A percentile compares a stretch with the other conserved stretches of the same genome.
phyloP scores from a whole-genome alignment of 305 asterid species.

The Plantago rigida region DNA sequence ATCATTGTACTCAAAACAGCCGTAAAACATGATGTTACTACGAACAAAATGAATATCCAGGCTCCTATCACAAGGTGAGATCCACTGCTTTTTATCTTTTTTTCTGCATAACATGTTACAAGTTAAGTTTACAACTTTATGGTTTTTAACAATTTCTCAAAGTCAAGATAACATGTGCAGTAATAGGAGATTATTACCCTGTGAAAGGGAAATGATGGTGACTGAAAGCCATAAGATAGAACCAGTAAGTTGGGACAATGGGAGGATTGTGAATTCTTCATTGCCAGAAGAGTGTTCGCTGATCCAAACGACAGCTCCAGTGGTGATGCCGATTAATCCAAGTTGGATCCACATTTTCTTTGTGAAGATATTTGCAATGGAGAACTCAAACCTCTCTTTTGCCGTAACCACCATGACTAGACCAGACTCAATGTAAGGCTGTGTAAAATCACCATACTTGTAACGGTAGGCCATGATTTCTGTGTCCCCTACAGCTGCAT shows the following conservation, averaged over 20 bases:
- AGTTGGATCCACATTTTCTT: constrained; percentile 45
- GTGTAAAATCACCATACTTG: constrained; percentile 42
- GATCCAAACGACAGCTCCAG: constrained; percentile 43
- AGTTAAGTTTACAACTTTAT: no score
- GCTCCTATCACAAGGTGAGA: constrained; percentile 47
- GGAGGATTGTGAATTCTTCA: constrained; percentile 30
- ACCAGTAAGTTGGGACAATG: constrained; percentile 29
- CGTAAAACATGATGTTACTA: constrained; percentile 49
- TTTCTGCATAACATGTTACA: constrained; percentile 34
- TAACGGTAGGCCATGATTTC: constrained; percentile 53
- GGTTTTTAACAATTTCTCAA: no score
- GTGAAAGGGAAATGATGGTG: constrained; percentile 24
- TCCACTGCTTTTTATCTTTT: constrained; percentile 36
- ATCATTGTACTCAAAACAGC: constrained; percentile 56
- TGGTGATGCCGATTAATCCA: constrained; percentile 30
- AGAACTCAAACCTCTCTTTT: constrained; percentile 30
- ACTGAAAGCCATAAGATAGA: constrained; percentile 62
- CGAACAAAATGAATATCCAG: constrained; percentile 44
- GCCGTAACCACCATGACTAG: constrained; percentile 57
- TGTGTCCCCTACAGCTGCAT: constrained; percentile 61
- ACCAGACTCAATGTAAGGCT: constrained; percentile 58
- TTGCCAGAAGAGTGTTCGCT: constrained; percentile 41
- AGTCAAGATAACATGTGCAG: no score
- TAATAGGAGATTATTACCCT: no score
- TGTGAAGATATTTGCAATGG: constrained; percentile 40